Conservation (phyloP, 2,329 filamentous ascomycete species). For the Juglanconis sp. region DNA sequence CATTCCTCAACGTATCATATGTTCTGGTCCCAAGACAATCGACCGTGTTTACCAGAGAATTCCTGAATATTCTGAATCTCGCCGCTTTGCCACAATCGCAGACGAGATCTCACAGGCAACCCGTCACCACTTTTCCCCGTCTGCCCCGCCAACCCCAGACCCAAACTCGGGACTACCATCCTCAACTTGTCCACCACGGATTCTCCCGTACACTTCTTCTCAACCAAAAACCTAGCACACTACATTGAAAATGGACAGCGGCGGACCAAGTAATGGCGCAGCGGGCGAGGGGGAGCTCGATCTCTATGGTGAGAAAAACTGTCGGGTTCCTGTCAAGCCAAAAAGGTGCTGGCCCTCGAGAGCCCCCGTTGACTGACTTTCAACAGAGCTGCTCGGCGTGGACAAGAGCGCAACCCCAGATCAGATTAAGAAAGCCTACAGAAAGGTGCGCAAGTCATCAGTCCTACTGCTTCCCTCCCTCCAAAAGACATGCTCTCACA, state of each 20-base stretch:
- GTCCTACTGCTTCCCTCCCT: neutral
- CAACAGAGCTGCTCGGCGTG: slow-evolving; percentile 73
- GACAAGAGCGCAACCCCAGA: slow-evolving; percentile 67
- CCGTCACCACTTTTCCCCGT: neutral
- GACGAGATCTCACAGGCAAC: neutral
- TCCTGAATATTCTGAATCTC: neutral
- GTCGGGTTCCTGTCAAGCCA: neutral
- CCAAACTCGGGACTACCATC: slow-evolving; percentile 1
- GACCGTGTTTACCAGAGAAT: neutral
- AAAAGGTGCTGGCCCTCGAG: neutral
- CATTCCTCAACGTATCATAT: neutral
- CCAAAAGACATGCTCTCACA: slow-evolving; percentile 18
- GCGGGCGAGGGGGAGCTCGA: slow-evolving; percentile 47
- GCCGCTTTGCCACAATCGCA: neutral
- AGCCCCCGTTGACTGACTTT: slow-evolving; percentile 5
- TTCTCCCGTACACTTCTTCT: neutral
- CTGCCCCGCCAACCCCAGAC: slow-evolving; percentile 14
- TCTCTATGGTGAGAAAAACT: slow-evolving; percentile 48
- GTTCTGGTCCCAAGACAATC: neutral
- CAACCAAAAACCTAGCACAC: neutral
- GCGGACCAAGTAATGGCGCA: slow-evolving; percentile 20
- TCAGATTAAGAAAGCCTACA: slow-evolving; percentile 93
- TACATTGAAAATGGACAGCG: slow-evolving; percentile 23
- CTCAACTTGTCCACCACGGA: neutral
- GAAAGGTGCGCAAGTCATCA: slow-evolving; percentile 64